Evolutionary conservation across 768 basidiomycete genomes (phyloP).

Genomic region (Sporobolomyces phaffii): DNA sequence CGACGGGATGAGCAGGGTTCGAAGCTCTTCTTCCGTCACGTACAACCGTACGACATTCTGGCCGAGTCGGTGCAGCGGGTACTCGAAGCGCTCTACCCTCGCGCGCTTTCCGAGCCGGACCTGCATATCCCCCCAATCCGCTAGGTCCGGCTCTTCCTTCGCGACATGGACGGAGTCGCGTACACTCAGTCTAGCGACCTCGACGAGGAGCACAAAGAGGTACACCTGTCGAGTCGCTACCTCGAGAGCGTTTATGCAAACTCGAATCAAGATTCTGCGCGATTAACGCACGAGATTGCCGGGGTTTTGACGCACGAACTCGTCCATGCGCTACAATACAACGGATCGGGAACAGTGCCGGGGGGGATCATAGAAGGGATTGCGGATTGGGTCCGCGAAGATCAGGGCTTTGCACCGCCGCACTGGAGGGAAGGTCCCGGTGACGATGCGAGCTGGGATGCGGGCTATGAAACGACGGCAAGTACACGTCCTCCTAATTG

Average conservation of each 20-base stretch:
- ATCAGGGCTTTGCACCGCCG: conserved; percentile 55
- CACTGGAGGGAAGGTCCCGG: conserved; percentile 57
- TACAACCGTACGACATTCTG: neutral
- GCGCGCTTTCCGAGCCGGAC: no score
- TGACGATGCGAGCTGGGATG: conserved; percentile 58
- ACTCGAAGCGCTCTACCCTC: neutral
- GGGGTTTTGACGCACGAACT: conserved; percentile 71
- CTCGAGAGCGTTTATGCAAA: conserved; percentile 46
- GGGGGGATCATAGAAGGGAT: conserved; percentile 72
- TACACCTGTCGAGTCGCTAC: conserved; percentile 65
- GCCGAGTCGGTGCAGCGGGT: neutral
- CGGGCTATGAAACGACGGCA: conserved; percentile 64
- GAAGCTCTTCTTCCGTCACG: neutral
- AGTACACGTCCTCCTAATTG: neutral
- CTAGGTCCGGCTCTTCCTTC: conserved; percentile 37
- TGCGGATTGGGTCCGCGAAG: conserved; percentile 64
- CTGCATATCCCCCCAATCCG: conserved; percentile 25
- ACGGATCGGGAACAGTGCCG: conserved; percentile 58
- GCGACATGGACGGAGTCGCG: conserved; percentile 61
- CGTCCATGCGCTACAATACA: conserved; percentile 72
- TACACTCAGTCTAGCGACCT: conserved; percentile 57
- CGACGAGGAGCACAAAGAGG: conserved; percentile 58
- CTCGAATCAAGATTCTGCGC: conserved; percentile 48
- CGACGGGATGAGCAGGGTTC: no score
- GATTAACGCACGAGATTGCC: conserved; percentile 56